Evolutionary conservation across 306 rosid species (phyloP), one percentile per base, ranked within the genome.

Genomic region (Dryas alaskensis): DNA sequence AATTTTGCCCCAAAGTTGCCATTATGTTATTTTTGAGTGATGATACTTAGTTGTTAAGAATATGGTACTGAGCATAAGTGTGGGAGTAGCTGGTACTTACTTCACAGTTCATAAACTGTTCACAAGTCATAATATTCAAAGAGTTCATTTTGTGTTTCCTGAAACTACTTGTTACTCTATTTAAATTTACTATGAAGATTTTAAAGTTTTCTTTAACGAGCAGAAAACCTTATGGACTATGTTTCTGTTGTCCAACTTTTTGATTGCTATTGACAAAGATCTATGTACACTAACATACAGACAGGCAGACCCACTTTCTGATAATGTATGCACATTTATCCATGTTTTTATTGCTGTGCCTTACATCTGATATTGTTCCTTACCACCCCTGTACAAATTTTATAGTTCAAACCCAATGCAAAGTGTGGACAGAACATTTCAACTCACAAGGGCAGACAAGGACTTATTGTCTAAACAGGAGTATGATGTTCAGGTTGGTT

Each of bases 401-500:
- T 82, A 74, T 81, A 95, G 99, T 22, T 59, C 89, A 73, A 95
- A 92, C 73, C 97, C 98, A 7, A 67, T 95, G 76, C 99, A 95
- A 86, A 84, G 82, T 74, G 83, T 89, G 84, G 99, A 95, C 60
- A 92, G 73, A 87, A 74, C 92, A 14, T 95, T 95, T 85, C 97
- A 88, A 76, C 90, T 95, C 46, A 77, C 90, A 10, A 92, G 96
- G 82, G 88, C 85, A 4, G 93, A 92, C 69, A 92, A 80, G 81
- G 99, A 95, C 77, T 61, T 87, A 65, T 63, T 87, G 54, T 84
- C 92, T 6, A 95, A 86, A 75, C 89, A 75, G 48, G 99, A 92
- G 63, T 83, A 83, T 69, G 99, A 95, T 70, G 83, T 95, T 78
- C 98, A 95, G 98, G 99, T 94, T 78, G 80, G 85, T 80, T 82